phyloP scores from a whole-genome alignment of 73 alveolate species.

The Uronychia setigera region DNA sequence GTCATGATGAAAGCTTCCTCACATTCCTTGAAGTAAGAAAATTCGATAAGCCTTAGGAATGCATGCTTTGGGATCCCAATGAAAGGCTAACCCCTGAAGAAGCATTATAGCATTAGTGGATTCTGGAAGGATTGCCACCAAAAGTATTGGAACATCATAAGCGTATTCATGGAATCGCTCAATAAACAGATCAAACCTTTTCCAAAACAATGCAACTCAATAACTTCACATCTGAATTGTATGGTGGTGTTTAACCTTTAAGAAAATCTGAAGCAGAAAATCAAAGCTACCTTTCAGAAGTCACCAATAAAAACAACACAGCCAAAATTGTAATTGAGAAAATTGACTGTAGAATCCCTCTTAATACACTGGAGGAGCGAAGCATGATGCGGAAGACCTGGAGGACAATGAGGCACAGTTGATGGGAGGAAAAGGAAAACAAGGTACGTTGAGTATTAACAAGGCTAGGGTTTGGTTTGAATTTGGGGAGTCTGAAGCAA shows the following conservation, averaged over 20 bases:
- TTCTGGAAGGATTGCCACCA: constrained; percentile 51
- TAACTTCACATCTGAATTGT: neutral
- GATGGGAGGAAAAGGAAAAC: neutral
- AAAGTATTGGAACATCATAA: constrained; percentile 64
- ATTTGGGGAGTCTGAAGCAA: too few relatives aligned
- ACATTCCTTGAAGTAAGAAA: neutral
- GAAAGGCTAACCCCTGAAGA: constrained; percentile 44
- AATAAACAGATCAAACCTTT: neutral
- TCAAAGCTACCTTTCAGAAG: neutral
- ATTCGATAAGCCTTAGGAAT: constrained; percentile 16
- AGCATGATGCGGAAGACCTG: neutral
- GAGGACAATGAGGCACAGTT: neutral
- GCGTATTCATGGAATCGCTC: constrained; percentile 42
- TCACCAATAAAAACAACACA: neutral
- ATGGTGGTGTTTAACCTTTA: too few relatives aligned
- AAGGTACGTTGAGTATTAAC: neutral
- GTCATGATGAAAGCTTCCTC: neutral
- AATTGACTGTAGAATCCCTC: neutral
- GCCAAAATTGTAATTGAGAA: neutral
- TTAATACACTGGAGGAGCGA: neutral
- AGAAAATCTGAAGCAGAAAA: neutral
- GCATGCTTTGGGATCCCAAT: constrained; percentile 59
- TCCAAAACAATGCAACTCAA: neutral
- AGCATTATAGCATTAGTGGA: constrained; percentile 69
- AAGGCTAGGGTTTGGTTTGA: too few relatives aligned